Conservation (phyloP, 2,329 filamentous ascomycete species). For the Aspergillus udagawae region DNA sequence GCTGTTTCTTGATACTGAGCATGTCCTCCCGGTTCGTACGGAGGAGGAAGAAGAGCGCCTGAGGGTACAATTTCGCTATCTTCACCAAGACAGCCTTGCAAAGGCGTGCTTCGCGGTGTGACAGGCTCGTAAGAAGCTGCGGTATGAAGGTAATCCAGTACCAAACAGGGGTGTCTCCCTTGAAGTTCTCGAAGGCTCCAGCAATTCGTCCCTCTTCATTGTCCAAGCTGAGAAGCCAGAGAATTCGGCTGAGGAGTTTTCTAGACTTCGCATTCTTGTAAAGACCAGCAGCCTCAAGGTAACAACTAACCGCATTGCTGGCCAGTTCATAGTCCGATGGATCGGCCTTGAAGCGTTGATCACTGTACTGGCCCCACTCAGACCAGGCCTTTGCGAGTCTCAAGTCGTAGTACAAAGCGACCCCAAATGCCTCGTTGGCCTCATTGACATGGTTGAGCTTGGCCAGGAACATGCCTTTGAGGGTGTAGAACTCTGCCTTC, state of each 20-base stretch:
- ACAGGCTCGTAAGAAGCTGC: constrained; percentile 85
- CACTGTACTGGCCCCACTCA: constrained; percentile 98
- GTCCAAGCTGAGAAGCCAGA: constrained; percentile 94
- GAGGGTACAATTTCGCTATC: constrained; percentile 93
- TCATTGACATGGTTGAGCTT: constrained; percentile 88
- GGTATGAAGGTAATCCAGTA: constrained; percentile 99
- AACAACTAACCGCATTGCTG: constrained; percentile 89
- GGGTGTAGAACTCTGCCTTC: constrained; percentile 97
- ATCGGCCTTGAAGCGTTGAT: constrained; percentile 91
- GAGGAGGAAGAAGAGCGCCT: constrained; percentile 92
- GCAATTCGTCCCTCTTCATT: constrained; percentile 80
- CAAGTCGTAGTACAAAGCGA: constrained; percentile 92
- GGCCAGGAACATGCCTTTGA: constrained; percentile 99
- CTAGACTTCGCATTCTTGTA: constrained; percentile 97
- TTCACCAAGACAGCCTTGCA: constrained; percentile 83
- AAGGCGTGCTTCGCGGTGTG: constrained; percentile 83
- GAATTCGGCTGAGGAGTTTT: constrained; percentile 85
- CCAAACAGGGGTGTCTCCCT: constrained; percentile 96
- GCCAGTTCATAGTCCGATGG: constrained; percentile 77
- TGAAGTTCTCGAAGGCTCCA: constrained; percentile 88
- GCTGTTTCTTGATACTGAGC: constrained; percentile 82
- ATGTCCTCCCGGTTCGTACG: constrained; percentile 93
- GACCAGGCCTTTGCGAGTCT: constrained; percentile 96
- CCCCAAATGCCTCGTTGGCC: constrained; percentile 89
- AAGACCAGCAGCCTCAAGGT: constrained; percentile 89